A percentile compares a stretch with the other conserved stretches of the same genome.
These are phyloP conservation scores for Pestalotiopsis sp. DNA, from an alignment of 2,329 filamentous ascomycete genomes.

Conservation along the genomic window DNA sequence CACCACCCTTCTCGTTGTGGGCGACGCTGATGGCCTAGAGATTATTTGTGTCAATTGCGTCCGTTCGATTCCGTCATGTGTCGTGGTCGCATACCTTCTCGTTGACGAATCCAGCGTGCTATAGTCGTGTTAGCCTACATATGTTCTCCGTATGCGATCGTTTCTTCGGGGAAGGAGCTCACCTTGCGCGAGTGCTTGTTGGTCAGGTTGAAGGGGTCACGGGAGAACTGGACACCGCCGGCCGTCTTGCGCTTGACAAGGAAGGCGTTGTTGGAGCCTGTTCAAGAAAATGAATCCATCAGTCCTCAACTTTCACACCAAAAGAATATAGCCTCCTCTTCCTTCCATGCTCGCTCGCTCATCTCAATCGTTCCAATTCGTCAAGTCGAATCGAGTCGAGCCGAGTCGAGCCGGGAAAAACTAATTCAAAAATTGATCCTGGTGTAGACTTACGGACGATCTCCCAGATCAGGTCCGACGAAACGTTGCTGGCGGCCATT, in stretches of 20 bases:
- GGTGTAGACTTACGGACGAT: constrained; percentile 76
- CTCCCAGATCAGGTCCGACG: constrained; percentile 92
- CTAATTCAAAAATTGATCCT: neutral
- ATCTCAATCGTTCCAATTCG: neutral
- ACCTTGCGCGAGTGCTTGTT: constrained; percentile 95
- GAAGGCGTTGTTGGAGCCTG: constrained; percentile 87
- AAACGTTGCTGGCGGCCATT: constrained; percentile 69
- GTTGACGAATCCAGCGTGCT: constrained; percentile 94
- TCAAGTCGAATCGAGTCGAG: neutral
- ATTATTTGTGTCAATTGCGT: constrained; percentile 27
- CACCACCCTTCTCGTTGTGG: constrained; percentile 74
- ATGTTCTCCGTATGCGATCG: neutral
- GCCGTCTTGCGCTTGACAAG: constrained; percentile 84
- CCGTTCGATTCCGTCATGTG: neutral
- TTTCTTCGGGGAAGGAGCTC: constrained; percentile 13
- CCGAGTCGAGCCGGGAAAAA: neutral
- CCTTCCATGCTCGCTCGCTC: constrained; percentile 2
- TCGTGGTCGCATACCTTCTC: constrained; percentile 69
- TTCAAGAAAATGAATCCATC: neutral
- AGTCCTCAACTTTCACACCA: neutral
- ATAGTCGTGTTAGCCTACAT: constrained; percentile 24
- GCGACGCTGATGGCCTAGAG: constrained; percentile 79
- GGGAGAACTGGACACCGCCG: constrained; percentile 87
- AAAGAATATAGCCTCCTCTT: neutral
- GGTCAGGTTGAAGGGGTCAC: constrained; percentile 89